These are phyloP conservation scores for Chytridiales sp. DNA, from an alignment of 371 early-diverging fungal genomes.

Conservation along the genomic window DNA sequence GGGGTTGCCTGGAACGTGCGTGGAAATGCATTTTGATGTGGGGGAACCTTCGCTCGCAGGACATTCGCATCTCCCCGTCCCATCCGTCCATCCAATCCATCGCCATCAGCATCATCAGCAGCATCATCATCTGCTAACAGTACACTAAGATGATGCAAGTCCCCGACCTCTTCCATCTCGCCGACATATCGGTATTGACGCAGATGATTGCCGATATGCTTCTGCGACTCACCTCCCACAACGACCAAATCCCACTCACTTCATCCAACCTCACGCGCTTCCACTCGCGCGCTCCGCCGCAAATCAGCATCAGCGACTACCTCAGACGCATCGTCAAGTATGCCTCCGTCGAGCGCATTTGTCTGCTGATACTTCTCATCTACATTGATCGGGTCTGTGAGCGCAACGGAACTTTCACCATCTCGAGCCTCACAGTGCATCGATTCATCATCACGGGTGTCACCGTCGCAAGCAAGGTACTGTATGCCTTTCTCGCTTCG, in stretches of 20 bases:
- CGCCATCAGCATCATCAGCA: too few species aligned
- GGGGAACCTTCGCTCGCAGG: too few species aligned
- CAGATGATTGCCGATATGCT: conserved; percentile 64
- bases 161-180: conserved; percentile 56
- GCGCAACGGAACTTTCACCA: conserved; percentile 67
- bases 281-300: conserved; percentile 89
- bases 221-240: conserved; percentile 47
- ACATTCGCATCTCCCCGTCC: too few species aligned
- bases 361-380: conserved; percentile 80
- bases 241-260: conserved; percentile 86
- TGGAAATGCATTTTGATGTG: too few species aligned
- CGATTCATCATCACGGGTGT: conserved; percentile 91
- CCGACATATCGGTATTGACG: conserved; percentile 68
- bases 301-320: conserved; percentile 38
- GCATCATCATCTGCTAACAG: too few species aligned
- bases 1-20: too few species aligned
- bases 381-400: conserved; percentile 87
- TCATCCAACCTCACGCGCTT: conserved; percentile 86
- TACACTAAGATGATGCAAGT: too few species aligned
- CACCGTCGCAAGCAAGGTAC: conserved; percentile 81
- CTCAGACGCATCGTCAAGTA: conserved; percentile 55
- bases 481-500: background rate
- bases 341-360: conserved; percentile 85
- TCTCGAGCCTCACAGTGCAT: conserved; percentile 90
- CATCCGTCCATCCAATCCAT: too few species aligned